These are phyloP conservation scores for Colletotrichum liriopes DNA, from an alignment of 2,329 filamentous ascomycete genomes.

Conservation along the genomic window DNA sequence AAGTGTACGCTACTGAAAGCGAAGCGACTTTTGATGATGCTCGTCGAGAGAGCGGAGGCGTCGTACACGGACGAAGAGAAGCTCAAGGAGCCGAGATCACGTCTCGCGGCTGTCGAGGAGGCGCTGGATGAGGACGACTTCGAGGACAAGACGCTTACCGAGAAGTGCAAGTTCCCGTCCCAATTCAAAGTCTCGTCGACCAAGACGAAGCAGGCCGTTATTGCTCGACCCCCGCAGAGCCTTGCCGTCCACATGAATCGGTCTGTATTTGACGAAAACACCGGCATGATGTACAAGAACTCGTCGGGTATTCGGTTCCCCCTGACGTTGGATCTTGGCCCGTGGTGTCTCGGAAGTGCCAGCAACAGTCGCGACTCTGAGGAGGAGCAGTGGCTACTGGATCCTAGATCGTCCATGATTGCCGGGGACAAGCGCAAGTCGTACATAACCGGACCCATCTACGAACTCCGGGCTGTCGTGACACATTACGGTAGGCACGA, in stretches of 20 bases:
- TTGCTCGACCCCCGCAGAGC: conserved; percentile 85
- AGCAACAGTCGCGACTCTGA: conserved; percentile 44
- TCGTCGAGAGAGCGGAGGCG: conserved; percentile 60
- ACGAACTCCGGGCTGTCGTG: conserved; percentile 86
- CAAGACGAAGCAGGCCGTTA: conserved; percentile 91
- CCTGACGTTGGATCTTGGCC: conserved; percentile 78
- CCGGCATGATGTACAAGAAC: conserved; percentile 87
- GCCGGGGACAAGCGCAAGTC: conserved; percentile 67
- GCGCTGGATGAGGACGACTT: conserved; percentile 87
- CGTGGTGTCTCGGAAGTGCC: conserved; percentile 85
- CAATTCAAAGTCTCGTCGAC: conserved; percentile 82
- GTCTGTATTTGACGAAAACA: conserved; percentile 89
- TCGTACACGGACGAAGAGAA: conserved; percentile 60
- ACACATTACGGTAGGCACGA: conserved; percentile 94
- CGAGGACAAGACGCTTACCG: conserved; percentile 75
- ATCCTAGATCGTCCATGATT: conserved; percentile 82
- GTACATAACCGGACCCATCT: conserved; percentile 72
- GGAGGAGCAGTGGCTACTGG: conserved; percentile 78
- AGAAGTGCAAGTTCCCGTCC: conserved; percentile 76
- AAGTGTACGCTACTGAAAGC: conserved; percentile 86
- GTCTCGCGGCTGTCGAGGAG: conserved; percentile 77
- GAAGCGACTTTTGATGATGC: conserved; percentile 62
- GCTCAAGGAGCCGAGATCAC: conserved; percentile 65
- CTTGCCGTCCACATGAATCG: conserved; percentile 92
- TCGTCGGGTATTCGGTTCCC: conserved; percentile 85